These are phyloP conservation scores for Psilocybe subaeruginosa DNA, from an alignment of 768 basidiomycete genomes.

Conservation along the genomic window DNA sequence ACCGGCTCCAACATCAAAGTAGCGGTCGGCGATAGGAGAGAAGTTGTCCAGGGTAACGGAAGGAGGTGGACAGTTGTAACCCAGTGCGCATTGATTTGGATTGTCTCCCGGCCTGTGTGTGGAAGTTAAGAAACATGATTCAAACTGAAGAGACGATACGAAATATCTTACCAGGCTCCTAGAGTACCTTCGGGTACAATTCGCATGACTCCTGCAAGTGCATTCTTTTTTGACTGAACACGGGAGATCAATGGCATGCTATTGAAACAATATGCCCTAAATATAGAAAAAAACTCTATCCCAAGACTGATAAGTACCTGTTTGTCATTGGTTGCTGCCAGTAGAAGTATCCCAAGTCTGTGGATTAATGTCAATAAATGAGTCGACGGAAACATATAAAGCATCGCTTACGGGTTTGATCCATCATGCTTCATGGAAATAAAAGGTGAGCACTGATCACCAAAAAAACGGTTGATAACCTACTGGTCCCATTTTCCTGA, in stretches of 20 bases:
- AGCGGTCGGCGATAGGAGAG: slow-evolving; percentile 53
- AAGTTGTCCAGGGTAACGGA: slow-evolving; percentile 59
- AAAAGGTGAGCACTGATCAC: not conserved
- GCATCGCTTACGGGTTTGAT: slow-evolving; percentile 56
- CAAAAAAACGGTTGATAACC: slow-evolving; percentile 20
- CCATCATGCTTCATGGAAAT: slow-evolving; percentile 56
- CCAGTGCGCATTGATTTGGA: slow-evolving; percentile 52
- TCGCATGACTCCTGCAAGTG: slow-evolving; percentile 64
- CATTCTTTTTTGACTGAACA: slow-evolving; percentile 58
- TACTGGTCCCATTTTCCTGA: slow-evolving; percentile 69
- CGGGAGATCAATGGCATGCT: slow-evolving; percentile 58
- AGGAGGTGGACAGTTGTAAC: slow-evolving; percentile 53
- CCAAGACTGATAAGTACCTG: slow-evolving; percentile 36
- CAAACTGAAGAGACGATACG: not conserved
- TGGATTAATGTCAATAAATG: not conserved
- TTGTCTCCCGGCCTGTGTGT: slow-evolving; percentile 67
- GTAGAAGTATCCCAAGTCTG: slow-evolving; percentile 63
- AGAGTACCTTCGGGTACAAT: slow-evolving; percentile 61
- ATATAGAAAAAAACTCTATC: not conserved
- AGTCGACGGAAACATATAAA: not conserved
- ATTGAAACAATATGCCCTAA: not conserved
- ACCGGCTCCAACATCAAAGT: slow-evolving; percentile 64
- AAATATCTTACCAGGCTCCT: slow-evolving; percentile 54
- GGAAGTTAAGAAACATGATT: not conserved
- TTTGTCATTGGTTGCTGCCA: slow-evolving; percentile 76